Base-by-base conservation (phyloP, 2,329 filamentous ascomycete species). In the Cladophialophora immunda region DNA sequence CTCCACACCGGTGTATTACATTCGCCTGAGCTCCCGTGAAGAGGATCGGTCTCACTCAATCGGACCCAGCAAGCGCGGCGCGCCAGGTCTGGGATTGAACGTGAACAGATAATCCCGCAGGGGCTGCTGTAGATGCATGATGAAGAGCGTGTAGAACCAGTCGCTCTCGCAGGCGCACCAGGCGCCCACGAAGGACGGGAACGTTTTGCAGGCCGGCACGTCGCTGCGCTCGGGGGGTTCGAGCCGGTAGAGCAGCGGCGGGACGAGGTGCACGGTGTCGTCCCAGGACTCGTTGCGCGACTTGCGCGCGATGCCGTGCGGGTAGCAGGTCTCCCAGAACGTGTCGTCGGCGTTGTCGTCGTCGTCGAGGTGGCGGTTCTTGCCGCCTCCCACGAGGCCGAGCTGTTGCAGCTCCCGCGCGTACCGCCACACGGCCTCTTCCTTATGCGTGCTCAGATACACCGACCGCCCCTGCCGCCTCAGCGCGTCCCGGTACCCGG, bases 321-420 rank as follows among this genome's bases (percentile, higher is more conserved):
- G 64, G 55, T 66, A 66, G 34, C 29, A 59, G 1, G 27, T 30
- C 54, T 66, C 59, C 64, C 58, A 66, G 30, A 66, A 66, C n/a
- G 64, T 63, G 13, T 58, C 52, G 11, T 38, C 34, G 22, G 6
- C n/a, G n/a, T n/a, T n/a, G n/a, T n/a, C n/a, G n/a, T n/a, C n/a
- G n/a, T n/a, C n/a, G n/a, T n/a, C n/a, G n/a, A n/a, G n/a, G n/a
- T n/a, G n/a, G n/a, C n/a, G n/a, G n/a, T n/a, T n/a, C n/a, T n/a
- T n/a, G n/a, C n/a, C n/a, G n/a, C n/a, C n/a, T n/a, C n/a, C n/a
- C n/a, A n/a, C n/a, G n/a, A 6, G 9, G 3, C 38, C 17, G 17
- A n/a, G 36, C 5, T 52, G 11, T 6, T 1, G 2, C 4, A 65
- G 9, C 25, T 32, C 11, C 9, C 15, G 29, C 7, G 7, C 5